Evolutionary conservation across 805 yeast genomes (phyloP), one percentile per base, ranked within the genome.

Genomic region (Wickerhamomyces chambardii): DNA sequence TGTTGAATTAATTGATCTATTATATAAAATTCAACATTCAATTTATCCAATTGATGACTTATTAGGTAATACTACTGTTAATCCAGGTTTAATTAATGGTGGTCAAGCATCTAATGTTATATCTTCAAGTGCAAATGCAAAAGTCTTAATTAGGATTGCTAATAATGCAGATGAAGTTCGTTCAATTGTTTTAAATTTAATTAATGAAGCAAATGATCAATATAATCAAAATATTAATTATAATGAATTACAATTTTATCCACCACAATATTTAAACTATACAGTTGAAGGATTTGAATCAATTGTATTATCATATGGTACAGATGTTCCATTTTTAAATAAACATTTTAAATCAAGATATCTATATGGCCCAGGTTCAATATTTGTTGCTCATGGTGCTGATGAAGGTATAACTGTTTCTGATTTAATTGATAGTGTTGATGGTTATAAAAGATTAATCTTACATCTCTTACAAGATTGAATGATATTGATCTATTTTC

Each of bases 101-200:
- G 86, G 86, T 18, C 73, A 75, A 3, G 89, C 86, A 4, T 60
- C 68, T 8, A 80, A 80, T 51, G 84, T 80, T 19, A 56, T 80
- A 9, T 80, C 87, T 3, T 78, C 79, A 2, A 42, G 52, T 17
- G 81, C 83, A 1, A 43, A 47, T 8, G 80, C 82, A 15, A 46
- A 56, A 2, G 47, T 71, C 3, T 47, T 73, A 15, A 59, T 78
- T 40, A 63, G 89, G 50, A 71, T 76, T 3, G 74, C 85, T 4
- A 66, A 58, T 9, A 67, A 66, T 29, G 42, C 63, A 2, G 62
- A 59, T 1, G 50, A 47, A 16, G 64, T 77, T 4, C 53, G 50
- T 17, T 39, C 53, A 7, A 40, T 56, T 16, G 26, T 51, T 26
- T 9, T 19, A 10, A 17, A 33, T 5, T 59, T 77, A 9, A 42